phyloP scores from a whole-genome alignment of 1,139 yeast genomes.

The Debaryomyces nepalensis region DNA sequence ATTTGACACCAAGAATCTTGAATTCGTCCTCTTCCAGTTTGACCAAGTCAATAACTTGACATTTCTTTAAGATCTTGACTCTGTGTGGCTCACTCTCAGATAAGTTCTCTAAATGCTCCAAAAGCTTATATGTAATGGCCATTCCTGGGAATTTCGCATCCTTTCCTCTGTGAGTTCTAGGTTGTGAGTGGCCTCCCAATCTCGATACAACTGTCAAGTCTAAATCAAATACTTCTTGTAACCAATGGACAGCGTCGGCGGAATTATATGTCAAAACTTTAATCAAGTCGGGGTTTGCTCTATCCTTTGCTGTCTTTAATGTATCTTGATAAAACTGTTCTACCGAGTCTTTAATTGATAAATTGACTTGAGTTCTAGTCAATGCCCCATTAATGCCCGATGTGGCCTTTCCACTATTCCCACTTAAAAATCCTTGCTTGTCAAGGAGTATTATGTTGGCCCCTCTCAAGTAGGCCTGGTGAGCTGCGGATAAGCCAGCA shows the following conservation, averaged over 20 bases:
- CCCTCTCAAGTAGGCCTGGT: conserved; percentile 61
- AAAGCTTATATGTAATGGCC: conserved; percentile 70
- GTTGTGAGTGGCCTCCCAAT: conserved; percentile 75
- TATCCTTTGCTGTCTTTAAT: conserved; percentile 62
- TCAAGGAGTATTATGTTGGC: conserved; percentile 64
- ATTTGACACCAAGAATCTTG: conserved; percentile 53
- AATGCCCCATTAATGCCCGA: conserved; percentile 81
- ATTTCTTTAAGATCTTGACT: conserved; percentile 54
- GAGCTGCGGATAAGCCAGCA: conserved; percentile 80
- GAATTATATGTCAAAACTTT: conserved; percentile 56
- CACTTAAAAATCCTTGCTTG: conserved; percentile 69
- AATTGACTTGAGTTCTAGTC: conserved; percentile 60
- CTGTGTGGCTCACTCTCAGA: conserved; percentile 55
- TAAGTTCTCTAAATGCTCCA: conserved; percentile 56
- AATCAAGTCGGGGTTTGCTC: conserved; percentile 60
- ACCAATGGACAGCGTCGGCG: conserved; percentile 71
- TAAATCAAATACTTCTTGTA: conserved; percentile 62
- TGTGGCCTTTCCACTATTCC: conserved; percentile 81
- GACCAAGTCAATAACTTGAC: conserved; percentile 60
- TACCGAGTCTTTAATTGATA: conserved; percentile 57
- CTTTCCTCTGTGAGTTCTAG: conserved; percentile 76
- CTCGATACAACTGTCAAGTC: conserved; percentile 70
- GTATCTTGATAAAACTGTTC: conserved; percentile 70
- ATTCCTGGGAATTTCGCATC: conserved; percentile 73
- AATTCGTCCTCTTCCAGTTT: conserved; percentile 31